Evolutionary conservation across 1,139 yeast species (phyloP).

Genomic region (Zygoascus sp.): DNA sequence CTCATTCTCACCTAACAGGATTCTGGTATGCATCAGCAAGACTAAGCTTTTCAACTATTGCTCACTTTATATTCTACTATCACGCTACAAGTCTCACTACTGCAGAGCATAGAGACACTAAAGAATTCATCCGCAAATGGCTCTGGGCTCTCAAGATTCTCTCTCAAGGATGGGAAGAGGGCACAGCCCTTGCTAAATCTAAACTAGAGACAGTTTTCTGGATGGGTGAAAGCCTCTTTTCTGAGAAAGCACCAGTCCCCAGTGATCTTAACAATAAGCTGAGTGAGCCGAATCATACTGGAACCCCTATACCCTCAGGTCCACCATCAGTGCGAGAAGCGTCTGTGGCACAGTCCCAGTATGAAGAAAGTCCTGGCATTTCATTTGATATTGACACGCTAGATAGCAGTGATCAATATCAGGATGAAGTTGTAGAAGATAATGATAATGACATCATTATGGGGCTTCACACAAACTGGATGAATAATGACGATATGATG

Average conservation of each 20-base stretch:
- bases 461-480: constrained; percentile 14
- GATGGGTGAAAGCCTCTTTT: constrained; percentile 28
- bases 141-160: constrained; percentile 29
- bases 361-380: not conserved
- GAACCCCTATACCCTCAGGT: not conserved
- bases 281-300: constrained; percentile 3
- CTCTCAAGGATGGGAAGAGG: constrained; percentile 36
- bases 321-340: not conserved
- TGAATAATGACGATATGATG: constrained; percentile 20
- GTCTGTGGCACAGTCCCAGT: not conserved
- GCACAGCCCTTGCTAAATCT: constrained; percentile 36
- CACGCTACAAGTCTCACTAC: constrained; percentile 33
- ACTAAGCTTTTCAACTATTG: constrained; percentile 33
- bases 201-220: constrained; percentile 35
- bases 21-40: constrained; percentile 37
- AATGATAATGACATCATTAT: constrained; percentile 1
- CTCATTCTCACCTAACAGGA: constrained; percentile 37
- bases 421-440: not conserved
- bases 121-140: constrained; percentile 34
- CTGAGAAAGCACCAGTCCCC: constrained; percentile 6
- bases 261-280: constrained; percentile 1
- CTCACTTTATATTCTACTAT: constrained; percentile 34
- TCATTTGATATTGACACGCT: not conserved
- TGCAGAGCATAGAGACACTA: constrained; percentile 30
- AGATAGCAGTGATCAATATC: not conserved